phyloP scores from a whole-genome alignment of 2,329 filamentous ascomycete species.

The Microsporum ferrugineum region DNA sequence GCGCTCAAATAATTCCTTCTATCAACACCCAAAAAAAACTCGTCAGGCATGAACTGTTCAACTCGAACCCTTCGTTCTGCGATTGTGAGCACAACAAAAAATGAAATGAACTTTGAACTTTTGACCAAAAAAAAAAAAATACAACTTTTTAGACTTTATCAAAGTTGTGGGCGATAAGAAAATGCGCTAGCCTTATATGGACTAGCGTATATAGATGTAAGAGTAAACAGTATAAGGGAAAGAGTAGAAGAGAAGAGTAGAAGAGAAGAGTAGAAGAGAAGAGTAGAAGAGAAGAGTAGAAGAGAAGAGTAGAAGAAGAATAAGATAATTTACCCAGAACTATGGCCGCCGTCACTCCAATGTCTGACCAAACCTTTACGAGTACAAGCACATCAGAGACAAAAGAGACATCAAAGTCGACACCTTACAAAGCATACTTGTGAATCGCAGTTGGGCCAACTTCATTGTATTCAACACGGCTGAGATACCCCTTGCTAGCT shows the following conservation, averaged over 20 bases:
- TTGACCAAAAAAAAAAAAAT: neutral
- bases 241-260: too few relatives aligned
- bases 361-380: neutral
- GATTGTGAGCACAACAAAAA: neutral
- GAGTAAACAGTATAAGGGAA: neutral
- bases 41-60: neutral
- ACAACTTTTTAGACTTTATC: slow-evolving; percentile 2
- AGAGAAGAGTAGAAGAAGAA: neutral
- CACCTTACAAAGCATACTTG: slow-evolving; percentile 36
- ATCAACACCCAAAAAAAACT: neutral
- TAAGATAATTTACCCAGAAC: neutral
- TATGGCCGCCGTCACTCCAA: neutral
- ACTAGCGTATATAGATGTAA: neutral
- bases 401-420: neutral
- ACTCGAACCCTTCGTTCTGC: neutral
- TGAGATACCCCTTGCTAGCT: slow-evolving; percentile 57
- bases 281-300: neutral
- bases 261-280: neutral
- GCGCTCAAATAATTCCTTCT: neutral
- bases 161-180: slow-evolving; percentile 7
- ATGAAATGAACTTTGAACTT: neutral
- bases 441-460: slow-evolving; percentile 54
- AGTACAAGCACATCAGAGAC: neutral
- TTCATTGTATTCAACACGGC: slow-evolving; percentile 56
- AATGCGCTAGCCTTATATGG: neutral